Percentiles rank a stretch among this genome's conserved stretches.
Conservation (phyloP, 129 eudicot species). For the Calendula officinalis region DNA sequence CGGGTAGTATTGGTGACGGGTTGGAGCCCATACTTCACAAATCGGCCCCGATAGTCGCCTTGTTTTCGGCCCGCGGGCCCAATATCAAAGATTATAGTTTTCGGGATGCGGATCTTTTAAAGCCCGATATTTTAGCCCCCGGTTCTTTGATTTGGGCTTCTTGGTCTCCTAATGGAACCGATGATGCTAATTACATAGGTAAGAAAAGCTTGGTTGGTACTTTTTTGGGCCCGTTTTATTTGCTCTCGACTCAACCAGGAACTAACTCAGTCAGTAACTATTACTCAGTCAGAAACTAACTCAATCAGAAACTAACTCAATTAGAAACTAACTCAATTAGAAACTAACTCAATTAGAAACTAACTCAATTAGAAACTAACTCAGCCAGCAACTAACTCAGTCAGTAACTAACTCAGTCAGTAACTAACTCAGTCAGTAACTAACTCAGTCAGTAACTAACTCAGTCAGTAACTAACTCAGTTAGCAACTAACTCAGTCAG, state of each 20-base stretch:
- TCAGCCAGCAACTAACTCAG: no score
- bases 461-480: no score
- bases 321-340: no score
- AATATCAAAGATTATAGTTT: conserved; percentile 85
- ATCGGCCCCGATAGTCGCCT: conserved; percentile 94
- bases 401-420: no score
- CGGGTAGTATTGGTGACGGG: conserved; percentile 80
- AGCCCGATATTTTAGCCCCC: conserved; percentile 96
- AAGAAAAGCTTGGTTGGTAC: conserved; percentile 9
- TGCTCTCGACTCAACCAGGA: background rate
- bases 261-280: no score
- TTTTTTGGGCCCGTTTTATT: background rate
- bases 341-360: no score
- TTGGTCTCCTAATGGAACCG: conserved; percentile 98
- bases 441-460: no score
- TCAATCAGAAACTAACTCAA: no score
- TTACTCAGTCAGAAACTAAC: no score
- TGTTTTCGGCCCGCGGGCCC: conserved; percentile 94
- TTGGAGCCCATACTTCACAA: conserved; percentile 78
- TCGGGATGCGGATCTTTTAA: conserved; percentile 92
- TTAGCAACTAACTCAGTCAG: no score
- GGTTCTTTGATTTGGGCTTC: conserved; percentile 99
- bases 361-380: no score
- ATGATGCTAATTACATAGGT: conserved; percentile 85
- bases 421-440: no score